Conservation (phyloP, 192 early-diverging fungal genomes). For the Podila clonocystis region DNA sequence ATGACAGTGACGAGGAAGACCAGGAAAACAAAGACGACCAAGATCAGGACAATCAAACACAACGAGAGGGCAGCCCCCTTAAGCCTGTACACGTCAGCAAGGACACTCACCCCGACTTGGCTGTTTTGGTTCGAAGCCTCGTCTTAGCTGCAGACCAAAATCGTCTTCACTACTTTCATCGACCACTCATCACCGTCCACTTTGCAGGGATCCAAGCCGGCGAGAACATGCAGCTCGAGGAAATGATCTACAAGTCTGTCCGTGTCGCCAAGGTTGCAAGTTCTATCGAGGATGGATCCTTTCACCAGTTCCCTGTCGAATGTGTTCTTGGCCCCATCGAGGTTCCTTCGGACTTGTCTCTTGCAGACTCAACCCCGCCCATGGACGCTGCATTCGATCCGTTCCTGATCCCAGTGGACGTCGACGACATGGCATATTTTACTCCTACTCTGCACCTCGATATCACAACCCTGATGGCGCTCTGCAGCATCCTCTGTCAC, state of each 20-base stretch:
- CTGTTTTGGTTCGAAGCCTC: constrained; percentile 24
- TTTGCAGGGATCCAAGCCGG: constrained; percentile 35
- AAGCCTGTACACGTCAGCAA: constrained; percentile 40
- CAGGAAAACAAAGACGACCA: not conserved
- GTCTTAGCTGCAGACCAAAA: constrained; percentile 49
- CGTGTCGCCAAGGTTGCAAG: constrained; percentile 13
- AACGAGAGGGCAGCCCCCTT: not conserved
- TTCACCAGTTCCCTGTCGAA: constrained; percentile 18
- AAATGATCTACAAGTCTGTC: constrained; percentile 39
- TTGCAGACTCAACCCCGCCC: constrained; percentile 6
- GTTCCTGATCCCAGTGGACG: constrained; percentile 18
- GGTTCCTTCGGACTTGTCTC: not conserved
- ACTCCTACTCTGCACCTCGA: constrained; percentile 56
- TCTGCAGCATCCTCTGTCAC: constrained; percentile 56
- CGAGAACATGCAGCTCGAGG: constrained; percentile 22
- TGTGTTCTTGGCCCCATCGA: constrained; percentile 17
- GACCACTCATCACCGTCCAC: constrained; percentile 16
- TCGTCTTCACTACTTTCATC: constrained; percentile 30
- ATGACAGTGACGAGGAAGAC: constrained; percentile 35
- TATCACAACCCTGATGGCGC: constrained; percentile 57
- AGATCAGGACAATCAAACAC: no score
- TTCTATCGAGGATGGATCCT: constrained; percentile 8
- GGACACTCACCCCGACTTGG: constrained; percentile 41
- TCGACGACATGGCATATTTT: constrained; percentile 41
- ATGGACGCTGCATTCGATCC: constrained; percentile 17